Conservation (phyloP, 768 basidiomycete genomes). For the Peribolospora baueri region DNA sequence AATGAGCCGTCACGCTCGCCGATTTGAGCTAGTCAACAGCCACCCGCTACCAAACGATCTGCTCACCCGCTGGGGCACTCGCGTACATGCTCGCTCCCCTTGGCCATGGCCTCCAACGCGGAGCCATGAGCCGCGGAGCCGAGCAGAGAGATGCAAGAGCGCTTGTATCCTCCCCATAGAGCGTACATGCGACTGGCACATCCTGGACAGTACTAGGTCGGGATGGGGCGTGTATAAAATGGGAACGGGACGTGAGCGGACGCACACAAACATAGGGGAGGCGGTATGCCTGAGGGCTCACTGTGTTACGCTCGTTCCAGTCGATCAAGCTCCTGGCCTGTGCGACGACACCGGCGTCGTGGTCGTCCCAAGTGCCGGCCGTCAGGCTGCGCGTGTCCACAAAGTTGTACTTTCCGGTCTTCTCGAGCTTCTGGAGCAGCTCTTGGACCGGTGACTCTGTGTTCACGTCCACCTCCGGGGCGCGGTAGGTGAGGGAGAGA, state of each 20-base stretch:
- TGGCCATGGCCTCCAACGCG: background rate
- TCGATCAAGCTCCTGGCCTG: slow-evolving; percentile 59
- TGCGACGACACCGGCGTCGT: slow-evolving; percentile 53
- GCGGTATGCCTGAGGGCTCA: slow-evolving; percentile 14
- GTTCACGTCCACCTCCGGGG: slow-evolving; percentile 3
- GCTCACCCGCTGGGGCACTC: slow-evolving; percentile 40
- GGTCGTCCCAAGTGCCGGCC: slow-evolving; percentile 29
- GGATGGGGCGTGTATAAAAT: background rate
- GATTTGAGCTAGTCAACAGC: slow-evolving; percentile 8
- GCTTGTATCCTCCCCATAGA: slow-evolving; percentile 91
- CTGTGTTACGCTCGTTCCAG: slow-evolving; percentile 81
- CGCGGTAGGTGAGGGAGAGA: slow-evolving; percentile 38
- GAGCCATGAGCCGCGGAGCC: slow-evolving; percentile 2
- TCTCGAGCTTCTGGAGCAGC: slow-evolving; percentile 18
- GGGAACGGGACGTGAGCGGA: background rate
- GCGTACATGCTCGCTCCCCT: background rate
- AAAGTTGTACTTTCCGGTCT: slow-evolving; percentile 27
- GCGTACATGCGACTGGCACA: slow-evolving; percentile 63
- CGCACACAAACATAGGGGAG: background rate
- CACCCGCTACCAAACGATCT: slow-evolving; percentile 34
- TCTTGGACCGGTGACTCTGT: slow-evolving; percentile 1
- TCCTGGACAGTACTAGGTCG: slow-evolving; percentile 52
- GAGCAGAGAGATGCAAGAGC: slow-evolving; percentile 37
- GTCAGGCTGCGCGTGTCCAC: slow-evolving; percentile 38
- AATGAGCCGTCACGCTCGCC: slow-evolving; percentile 26